A percentile compares a stretch with the other conserved stretches of the same genome.
Evolutionary conservation across 495 filamentous ascomycete species (phyloP).

Genomic region (Penicillium subrubescens): DNA sequence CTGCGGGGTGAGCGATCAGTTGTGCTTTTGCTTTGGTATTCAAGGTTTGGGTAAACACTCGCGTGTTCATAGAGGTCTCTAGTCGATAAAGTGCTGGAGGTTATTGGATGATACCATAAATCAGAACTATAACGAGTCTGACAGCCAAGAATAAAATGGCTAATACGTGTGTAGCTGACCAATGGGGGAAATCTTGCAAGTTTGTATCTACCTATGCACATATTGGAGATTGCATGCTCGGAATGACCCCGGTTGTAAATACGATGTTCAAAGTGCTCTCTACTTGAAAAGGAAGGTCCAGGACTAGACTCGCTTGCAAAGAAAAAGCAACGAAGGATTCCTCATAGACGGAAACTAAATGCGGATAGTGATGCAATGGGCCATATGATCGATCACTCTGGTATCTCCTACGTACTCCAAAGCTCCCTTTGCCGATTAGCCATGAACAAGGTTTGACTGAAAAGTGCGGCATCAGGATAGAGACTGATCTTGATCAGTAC

Average conservation of each 20-base stretch:
- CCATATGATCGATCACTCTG: not conserved
- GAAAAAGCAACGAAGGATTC: no score
- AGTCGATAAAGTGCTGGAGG: not conserved
- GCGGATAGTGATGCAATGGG: not conserved
- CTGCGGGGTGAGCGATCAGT: not conserved
- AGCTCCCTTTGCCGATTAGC: not conserved
- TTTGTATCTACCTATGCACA: not conserved
- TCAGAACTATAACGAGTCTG: not conserved
- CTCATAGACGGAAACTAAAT: not conserved
- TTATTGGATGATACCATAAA: not conserved
- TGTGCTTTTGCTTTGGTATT: not conserved
- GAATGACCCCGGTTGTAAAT: not conserved
- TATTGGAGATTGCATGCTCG: not conserved
- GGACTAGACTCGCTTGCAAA: not conserved
- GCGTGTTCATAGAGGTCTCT: not conserved
- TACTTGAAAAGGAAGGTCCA: not conserved
- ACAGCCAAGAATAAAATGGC: not conserved
- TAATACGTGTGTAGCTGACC: not conserved
- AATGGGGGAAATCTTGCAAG: not conserved
- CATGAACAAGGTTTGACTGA: not conserved
- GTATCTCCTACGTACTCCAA: not conserved
- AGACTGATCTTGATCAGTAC: not conserved
- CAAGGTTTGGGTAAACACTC: not conserved
- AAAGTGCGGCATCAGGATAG: not conserved
- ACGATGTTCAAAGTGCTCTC: not conserved